Evolutionary conservation across 176 grass and related monocot species (phyloP).

Genomic region (Melocanna baccifera): DNA sequence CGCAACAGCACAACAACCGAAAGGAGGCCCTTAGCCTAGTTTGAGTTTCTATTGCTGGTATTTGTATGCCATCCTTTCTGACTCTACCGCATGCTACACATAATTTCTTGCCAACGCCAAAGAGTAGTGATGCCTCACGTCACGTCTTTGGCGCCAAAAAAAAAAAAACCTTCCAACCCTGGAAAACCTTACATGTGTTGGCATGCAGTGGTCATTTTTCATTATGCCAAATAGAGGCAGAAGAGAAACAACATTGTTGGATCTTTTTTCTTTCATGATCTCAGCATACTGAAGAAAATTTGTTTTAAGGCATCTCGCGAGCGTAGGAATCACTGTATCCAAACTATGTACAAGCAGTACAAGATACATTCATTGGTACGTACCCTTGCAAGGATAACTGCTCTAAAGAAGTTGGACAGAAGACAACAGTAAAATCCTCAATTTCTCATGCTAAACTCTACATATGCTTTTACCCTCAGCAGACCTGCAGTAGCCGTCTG

Average conservation of each 20-base stretch:
- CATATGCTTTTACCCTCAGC: slow-evolving; percentile 19
- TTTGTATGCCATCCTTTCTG: background rate
- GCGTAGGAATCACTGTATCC: slow-evolving; percentile 15
- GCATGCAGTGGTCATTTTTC: background rate
- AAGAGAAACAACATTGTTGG: background rate
- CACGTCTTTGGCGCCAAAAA: background rate
- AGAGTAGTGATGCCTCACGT: no score
- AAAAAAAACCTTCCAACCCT: background rate
- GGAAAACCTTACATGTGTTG: background rate
- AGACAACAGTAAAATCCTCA: background rate
- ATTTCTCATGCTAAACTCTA: slow-evolving; percentile 26
- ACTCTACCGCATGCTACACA: background rate
- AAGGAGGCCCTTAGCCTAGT: no score
- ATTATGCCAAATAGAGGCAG: background rate
- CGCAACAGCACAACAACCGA: no score
- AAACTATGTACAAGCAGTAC: slow-evolving; percentile 46
- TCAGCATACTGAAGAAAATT: background rate
- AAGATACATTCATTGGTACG: slow-evolving; percentile 17
- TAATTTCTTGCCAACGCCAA: background rate
- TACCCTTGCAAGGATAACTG: background rate
- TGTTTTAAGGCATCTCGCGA: background rate
- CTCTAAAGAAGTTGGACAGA: background rate
- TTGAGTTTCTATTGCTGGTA: background rate
- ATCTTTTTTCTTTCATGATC: slow-evolving; percentile 10
- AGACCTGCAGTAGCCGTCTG: background rate